phyloP scores from a whole-genome alignment of 108 stramenopile species.

The Nitzschia inconspicua region DNA sequence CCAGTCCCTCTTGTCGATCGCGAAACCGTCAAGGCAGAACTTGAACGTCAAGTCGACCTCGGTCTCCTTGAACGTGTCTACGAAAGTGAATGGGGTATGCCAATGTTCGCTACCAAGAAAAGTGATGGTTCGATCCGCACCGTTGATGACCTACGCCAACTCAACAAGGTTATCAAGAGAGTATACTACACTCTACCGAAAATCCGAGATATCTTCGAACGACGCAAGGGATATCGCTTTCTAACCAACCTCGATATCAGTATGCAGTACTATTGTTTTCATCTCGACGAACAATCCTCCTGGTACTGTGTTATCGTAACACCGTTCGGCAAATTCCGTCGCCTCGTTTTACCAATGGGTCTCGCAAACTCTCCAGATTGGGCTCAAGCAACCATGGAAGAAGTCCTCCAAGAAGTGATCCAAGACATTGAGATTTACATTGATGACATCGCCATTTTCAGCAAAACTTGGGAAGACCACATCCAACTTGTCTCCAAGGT shows the following conservation, averaged over 20 bases:
- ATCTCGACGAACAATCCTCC: constrained; percentile 1
- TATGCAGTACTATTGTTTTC: constrained; percentile 12
- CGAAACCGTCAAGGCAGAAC: constrained; percentile 35
- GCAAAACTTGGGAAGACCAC: constrained; percentile 41
- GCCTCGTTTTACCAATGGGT: constrained; percentile 45
- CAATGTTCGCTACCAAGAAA: constrained; percentile 37
- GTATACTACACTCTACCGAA: constrained; percentile 8
- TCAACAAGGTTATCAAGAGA: constrained; percentile 17
- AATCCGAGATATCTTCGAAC: constrained; percentile 15
- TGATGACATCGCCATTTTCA: constrained; percentile 43
- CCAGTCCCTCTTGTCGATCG: constrained; percentile 15
- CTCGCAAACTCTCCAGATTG: constrained; percentile 41
- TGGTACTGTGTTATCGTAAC: no score
- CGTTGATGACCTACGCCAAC: constrained; percentile 31
- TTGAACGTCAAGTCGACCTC: constrained; percentile 9
- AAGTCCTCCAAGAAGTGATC: constrained; percentile 18
- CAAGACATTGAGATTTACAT: constrained; percentile 36
- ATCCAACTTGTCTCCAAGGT: not conserved
- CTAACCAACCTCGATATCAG: constrained; percentile 25
- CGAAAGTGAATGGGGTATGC: constrained; percentile 13
- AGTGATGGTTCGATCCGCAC: constrained; percentile 35
- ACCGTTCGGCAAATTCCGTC: constrained; percentile 41
- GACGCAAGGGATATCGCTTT: constrained; percentile 5
- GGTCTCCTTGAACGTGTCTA: constrained; percentile 17
- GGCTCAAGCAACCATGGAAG: constrained; percentile 40